Evolutionary conservation across 371 early-diverging fungal species (phyloP), one percentile per base, ranked within the genome.

Genomic region (Rhizopus sp.): DNA sequence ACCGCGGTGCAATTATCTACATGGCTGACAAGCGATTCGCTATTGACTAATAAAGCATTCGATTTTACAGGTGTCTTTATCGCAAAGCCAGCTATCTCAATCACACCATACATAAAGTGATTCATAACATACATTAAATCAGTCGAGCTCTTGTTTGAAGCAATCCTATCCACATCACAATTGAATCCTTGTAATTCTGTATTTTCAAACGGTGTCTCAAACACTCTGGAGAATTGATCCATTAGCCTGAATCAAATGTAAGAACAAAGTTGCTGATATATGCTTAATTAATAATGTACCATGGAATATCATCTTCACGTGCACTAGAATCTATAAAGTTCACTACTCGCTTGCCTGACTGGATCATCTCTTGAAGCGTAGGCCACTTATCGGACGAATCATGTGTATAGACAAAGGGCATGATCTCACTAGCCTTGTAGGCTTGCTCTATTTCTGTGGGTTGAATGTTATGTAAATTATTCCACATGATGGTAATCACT

Each of bases 401-500:
- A 32, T 75, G 84, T 2, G 62, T 60, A 49, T 77, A 84, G 2
- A 80, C 64, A 48, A 75, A 84, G 7, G 73, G 66, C 58, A 72
- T 69, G 5, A 90, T 65, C 2, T 78, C 72, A 0, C 87, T 82
- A 5, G 63, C 53, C 46, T 63, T 42, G 49, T 89, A 91, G 1
- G 70, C 73, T 7, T 63, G 47, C 3, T 66, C 77, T 17, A 86
- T 68, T 1, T 66, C 59, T 9, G 60, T 37, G 5, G 79, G 65
- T 16, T 80, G 55, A 29, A 86, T 69, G 7, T 75, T 69, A 50
- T 70, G 80, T 12, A 75, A 62, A 59, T 91, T 91, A 59, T 90
- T 88, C 72, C 89, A 77, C 64, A 89, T 81, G 42, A 91, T 85
- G 8, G 90, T 87, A 5, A 91, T 54, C 9, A 89, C 82, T 57